Conservation (phyloP, 768 basidiomycete genomes). For the Mycena alexandri region DNA sequence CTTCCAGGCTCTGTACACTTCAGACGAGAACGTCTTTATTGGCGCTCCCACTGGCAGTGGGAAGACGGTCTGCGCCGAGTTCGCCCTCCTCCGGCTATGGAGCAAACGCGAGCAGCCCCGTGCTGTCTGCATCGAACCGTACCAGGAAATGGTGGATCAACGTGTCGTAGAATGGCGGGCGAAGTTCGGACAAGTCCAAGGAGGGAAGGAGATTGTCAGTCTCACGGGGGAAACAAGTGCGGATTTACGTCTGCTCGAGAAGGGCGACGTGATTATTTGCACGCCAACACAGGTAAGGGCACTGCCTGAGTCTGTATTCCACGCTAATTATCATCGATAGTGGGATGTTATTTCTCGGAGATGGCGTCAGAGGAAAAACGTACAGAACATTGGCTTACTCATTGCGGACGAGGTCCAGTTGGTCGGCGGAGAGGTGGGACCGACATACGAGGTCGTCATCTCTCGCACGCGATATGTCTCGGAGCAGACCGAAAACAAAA, state of each 20-base stretch:
- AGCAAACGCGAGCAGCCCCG: constrained; percentile 84
- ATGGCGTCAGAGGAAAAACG: constrained; percentile 98
- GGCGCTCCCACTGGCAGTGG: constrained; percentile 97
- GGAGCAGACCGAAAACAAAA: constrained; percentile 92
- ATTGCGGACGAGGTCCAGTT: constrained; percentile 97
- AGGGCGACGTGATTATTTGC: constrained; percentile 93
- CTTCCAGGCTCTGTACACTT: constrained; percentile 96
- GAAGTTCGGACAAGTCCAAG: constrained; percentile 87
- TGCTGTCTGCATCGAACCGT: constrained; percentile 96
- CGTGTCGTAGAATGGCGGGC: constrained; percentile 89
- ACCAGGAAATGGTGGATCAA: constrained; percentile 96
- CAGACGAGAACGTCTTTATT: constrained; percentile 96
- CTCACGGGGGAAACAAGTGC: constrained; percentile 95
- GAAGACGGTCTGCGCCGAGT: constrained; percentile 98
- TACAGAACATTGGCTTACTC: constrained; percentile 91
- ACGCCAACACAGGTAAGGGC: constrained; percentile 86
- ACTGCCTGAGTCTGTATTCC: not conserved
- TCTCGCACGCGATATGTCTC: constrained; percentile 98
- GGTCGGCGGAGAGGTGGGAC: constrained; percentile 94
- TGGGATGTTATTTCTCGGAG: constrained; percentile 96
- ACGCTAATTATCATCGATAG: constrained; percentile 52
- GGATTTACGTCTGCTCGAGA: constrained; percentile 89
- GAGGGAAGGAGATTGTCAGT: constrained; percentile 93
- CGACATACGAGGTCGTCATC: constrained; percentile 96
- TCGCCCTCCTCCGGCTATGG: constrained; percentile 95